These are phyloP conservation scores for Cytospora piceicola DNA, from an alignment of 2,329 filamentous ascomycete genomes.

Conservation along the genomic window DNA sequence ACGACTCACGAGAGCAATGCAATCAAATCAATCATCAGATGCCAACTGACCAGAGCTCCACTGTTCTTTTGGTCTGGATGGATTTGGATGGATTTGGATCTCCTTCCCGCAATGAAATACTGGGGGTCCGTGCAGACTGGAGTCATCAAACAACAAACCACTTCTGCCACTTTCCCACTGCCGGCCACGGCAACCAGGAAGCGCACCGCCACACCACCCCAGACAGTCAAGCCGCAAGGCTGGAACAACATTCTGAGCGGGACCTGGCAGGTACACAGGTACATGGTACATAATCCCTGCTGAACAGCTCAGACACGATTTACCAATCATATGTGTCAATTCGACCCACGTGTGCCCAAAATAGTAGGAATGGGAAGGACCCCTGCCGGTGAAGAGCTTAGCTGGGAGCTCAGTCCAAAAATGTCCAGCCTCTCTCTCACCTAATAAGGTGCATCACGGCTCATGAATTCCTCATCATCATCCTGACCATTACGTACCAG, in stretches of 20 bases:
- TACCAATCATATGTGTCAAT: slow-evolving; percentile 14
- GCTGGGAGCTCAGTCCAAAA: slow-evolving; percentile 11
- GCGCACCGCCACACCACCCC: not conserved
- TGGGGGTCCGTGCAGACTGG: slow-evolving; percentile 14
- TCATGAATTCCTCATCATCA: slow-evolving; percentile 13
- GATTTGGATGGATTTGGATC: slow-evolving; percentile 17
- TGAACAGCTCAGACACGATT: not conserved
- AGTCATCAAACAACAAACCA: not conserved
- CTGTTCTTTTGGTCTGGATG: slow-evolving; percentile 18
- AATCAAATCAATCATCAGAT: slow-evolving; percentile 15
- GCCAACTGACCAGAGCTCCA: slow-evolving; percentile 22
- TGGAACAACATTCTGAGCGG: no score
- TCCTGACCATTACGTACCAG: not conserved
- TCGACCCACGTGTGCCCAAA: slow-evolving; percentile 21
- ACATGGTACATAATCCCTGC: not conserved
- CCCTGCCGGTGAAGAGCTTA: slow-evolving; percentile 18
- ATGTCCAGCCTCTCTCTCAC: no score
- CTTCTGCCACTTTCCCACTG: not conserved
- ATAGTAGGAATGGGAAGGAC: slow-evolving; percentile 10
- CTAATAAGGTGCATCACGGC: not conserved
- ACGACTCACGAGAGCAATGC: slow-evolving; percentile 5
- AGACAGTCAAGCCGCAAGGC: not conserved
- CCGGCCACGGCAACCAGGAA: slow-evolving; percentile 22
- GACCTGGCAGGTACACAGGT: slow-evolving; percentile 3
- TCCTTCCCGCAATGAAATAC: slow-evolving; percentile 15